These are phyloP conservation scores for Ceratobasidium sp. DNA, from an alignment of 1,284 basidiomycete genomes.

Conservation along the genomic window DNA sequence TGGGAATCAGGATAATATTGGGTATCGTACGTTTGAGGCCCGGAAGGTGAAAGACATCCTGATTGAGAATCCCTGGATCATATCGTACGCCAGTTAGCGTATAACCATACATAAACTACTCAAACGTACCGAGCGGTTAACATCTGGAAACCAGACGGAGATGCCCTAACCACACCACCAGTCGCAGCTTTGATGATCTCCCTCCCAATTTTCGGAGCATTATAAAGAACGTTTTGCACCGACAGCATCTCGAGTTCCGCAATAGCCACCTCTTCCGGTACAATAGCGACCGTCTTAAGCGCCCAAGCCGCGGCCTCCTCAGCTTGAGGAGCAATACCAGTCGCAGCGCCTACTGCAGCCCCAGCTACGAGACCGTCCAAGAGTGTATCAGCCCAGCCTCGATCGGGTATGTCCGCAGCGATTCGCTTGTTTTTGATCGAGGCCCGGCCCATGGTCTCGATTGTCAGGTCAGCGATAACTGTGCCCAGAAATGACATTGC, in stretches of 20 bases:
- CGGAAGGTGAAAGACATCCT: background rate
- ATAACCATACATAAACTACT: background rate
- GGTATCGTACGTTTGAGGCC: background rate
- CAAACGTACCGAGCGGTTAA: conserved; percentile 2
- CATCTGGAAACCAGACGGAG: conserved; percentile 7
- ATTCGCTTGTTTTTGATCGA: conserved; percentile 33
- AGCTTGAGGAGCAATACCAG: conserved; percentile 35
- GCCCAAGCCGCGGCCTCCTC: conserved; percentile 23
- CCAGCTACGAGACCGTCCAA: conserved; percentile 36
- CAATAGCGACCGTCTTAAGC: conserved; percentile 3
- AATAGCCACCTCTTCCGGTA: conserved; percentile 25
- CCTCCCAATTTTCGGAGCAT: conserved; percentile 19
- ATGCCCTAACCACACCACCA: conserved; percentile 36
- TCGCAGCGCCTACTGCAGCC: conserved; percentile 19
- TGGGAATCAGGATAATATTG: background rate
- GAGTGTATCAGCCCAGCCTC: conserved; percentile 11
- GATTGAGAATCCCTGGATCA: background rate
- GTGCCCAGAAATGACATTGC: conserved; percentile 28
- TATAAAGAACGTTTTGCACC: conserved; percentile 17
- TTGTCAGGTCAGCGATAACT: conserved; percentile 30
- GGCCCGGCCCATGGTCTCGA: conserved; percentile 14
- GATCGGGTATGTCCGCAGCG: conserved; percentile 25
- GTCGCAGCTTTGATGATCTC: conserved; percentile 31
- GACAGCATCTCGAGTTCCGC: conserved; percentile 36
- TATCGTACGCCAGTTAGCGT: background rate